Evolutionary conservation across 1,139 yeast species (phyloP).

Genomic region (Geotrichum histeridarum): DNA sequence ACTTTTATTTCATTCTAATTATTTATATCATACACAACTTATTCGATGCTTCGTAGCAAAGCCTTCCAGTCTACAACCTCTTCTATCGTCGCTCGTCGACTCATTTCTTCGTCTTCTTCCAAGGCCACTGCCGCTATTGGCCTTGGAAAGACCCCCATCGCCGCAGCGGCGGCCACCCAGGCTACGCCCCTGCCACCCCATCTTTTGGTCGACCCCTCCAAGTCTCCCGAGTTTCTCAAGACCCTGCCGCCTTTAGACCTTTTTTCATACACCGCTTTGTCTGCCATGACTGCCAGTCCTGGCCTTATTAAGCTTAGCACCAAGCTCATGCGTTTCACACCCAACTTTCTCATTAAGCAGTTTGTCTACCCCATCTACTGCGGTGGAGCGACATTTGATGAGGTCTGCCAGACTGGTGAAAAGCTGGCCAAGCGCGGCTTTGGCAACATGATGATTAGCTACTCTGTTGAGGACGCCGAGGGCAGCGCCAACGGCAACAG

Average conservation of each 20-base stretch:
- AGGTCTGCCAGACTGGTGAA: constrained; percentile 67
- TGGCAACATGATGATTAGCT: constrained; percentile 87
- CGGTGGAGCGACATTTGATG: constrained; percentile 77
- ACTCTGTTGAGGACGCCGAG: constrained; percentile 90
- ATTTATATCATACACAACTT: too few relatives aligned
- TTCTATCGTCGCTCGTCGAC: neutral
- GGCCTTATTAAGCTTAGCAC: constrained; percentile 34
- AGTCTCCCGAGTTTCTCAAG: constrained; percentile 25
- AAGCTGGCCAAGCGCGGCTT: constrained; percentile 67
- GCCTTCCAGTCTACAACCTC: neutral
- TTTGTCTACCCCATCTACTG: constrained; percentile 80
- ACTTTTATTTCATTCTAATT: too few relatives aligned
- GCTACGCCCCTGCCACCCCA: neutral
- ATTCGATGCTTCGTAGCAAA: neutral
- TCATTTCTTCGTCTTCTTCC: neutral
- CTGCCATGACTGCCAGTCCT: constrained; percentile 36
- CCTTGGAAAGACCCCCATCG: neutral
- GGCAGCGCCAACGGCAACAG: constrained; percentile 38
- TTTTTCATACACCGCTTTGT: constrained; percentile 20
- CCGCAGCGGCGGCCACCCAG: neutral
- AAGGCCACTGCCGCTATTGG: neutral
- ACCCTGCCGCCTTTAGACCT: constrained; percentile 26
- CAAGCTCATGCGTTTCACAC: constrained; percentile 44
- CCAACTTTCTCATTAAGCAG: constrained; percentile 62
- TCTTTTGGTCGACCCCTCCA: constrained; percentile 16